Base-by-base conservation (phyloP, 768 basidiomycete genomes). In the Rhodotorula toruloides region DNA sequence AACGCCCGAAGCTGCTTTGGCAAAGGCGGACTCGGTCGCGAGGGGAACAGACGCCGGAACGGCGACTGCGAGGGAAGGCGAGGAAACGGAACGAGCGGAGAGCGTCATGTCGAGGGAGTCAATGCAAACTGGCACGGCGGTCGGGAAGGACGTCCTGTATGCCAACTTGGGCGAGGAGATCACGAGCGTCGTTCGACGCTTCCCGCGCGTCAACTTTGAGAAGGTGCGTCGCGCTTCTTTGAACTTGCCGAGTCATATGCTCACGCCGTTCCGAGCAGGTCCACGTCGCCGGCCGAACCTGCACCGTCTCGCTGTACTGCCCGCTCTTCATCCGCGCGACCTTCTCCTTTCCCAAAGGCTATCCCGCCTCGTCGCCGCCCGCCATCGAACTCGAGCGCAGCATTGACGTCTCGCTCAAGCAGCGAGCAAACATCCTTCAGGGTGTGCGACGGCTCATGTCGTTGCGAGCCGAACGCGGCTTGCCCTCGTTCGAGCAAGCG, bases 291-390 rank as follows among this genome's bases (percentile, higher is more conserved):
- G 78, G 79, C 72, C 84, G 90, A 16, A 87, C 85, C 21, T 89
- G 90, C 72, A 91, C 90, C 3, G 81, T 96, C 53, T 89, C 90
- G 8, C 79, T 97, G 48, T 85, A 90, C 68, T 90, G 90, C 4
- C 91, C 91, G 4, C 27, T 87, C 88, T 68, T 72, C 58, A 48
- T 72, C 29, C 86, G 93, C 1, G 83, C 94, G 34, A 87, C 89
- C 2, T 93, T 96, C 79, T 86, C 84, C 3, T 97, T 97, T 74
- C 92, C 94, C 1, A 81, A 84, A 31, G 84, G 84, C 48, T 98
- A 98, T 74, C 88, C 89, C 0, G 81, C 84, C 11, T 60, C 83
- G 16, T 84, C 86, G 27, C 85, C 82, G 1, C 88, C 90, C 0
- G 81, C 81, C 16, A 84, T 97, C 50, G 90, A 91, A 54, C 81